Base-by-base conservation (phyloP, 306 rosid species). In the Coriaria nepalensis region DNA sequence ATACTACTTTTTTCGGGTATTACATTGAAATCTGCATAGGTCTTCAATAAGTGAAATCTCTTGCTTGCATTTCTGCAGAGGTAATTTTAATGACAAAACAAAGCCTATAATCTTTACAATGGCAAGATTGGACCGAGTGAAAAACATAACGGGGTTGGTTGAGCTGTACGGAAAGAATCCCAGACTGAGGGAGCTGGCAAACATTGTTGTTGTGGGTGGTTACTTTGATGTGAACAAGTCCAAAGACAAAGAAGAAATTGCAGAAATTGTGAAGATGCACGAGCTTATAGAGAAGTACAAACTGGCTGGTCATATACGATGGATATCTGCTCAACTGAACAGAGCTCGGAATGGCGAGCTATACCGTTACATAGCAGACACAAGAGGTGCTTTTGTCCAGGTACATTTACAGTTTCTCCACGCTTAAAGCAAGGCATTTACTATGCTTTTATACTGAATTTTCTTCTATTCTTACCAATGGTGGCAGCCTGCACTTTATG, bases 181-280 rank as follows among this genome's bases (percentile, higher is more conserved):
- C 43, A 71, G 70, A 68, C 55, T 84, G 73, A 84, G 94, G 82
- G 94, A 84, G 59, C 63, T 84, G 66, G 97, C 68, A 53, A 81
- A 85, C 72, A 84, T 90, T 35, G 94, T 90, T 4, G 57, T 84
- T 7, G 81, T 90, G 9, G 95, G 87, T 58, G 97, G 97, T 41
- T 79, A 81, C 58, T 63, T 65, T 43, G 95, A 90, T 52, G 79
- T 71, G 15, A 84, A 71, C 53, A 75, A 75, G 61, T 90, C 97
- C 34, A 66, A 61, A 0, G 97, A 90, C 75, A 77, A 87, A 69
- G 97, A 90, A 75, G 97, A 90, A 68, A 81, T 84, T 49, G 61
- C 55, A 57, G 97, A 84, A 68, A 90, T 90, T 43, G 97, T 81
- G 82, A 90, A 79, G 79, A 81, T 90, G 97, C 95, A 84, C 14